Base-by-base conservation (phyloP, 2,329 filamentous ascomycete species). In the Ophiocordyceps camponoti-saundersi region DNA sequence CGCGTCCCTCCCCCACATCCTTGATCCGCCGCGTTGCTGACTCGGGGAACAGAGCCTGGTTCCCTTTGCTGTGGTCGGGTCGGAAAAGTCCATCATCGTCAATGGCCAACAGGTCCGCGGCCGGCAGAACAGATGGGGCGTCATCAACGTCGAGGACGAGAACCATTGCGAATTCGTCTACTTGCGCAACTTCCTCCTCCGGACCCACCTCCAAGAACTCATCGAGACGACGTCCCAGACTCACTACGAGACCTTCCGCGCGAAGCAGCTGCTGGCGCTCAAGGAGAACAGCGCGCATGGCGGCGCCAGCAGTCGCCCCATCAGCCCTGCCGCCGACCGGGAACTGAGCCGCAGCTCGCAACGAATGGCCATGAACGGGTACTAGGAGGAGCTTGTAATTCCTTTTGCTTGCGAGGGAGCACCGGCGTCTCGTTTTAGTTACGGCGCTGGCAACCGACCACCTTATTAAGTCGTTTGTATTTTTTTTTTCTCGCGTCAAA, bases 81-180 rank as follows among this genome's bases (percentile, higher is more conserved):
- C 90, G 46, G 92, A 98, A 72, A 95, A 93, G 75, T 90, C 83
- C 56, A 95, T 98, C 65, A 89, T 95, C 53, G 85, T 98, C 65
- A 87, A 90, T 60, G 92, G 92, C 67, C 90, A 95, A 75, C 87
- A 94, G 70, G 92, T 98, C 53, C 88, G 89, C 55, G 92, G 89
- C 55, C 89, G 92, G 61, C 92, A 98, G 71, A 98, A 96, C 78
- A 82, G 92, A 67, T 98, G 92, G 92, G 92, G 92, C 58, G 85
- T 96, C 54, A 96, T 98, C 75, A 98, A 98, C 62, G 90, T 98
- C 58, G 92, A 98, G 72, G 90, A 98, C 58, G 92, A 98, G 75
- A 93, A 82, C 70, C 92, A 98, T 75, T 98, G 92, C 79, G 92
- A 98, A 78, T 98, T 98, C 61, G 83, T 96, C 62, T 95, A 95